Conservation (phyloP, 1,284 basidiomycete genomes). For the Apiotrichum akiyoshidainum region DNA sequence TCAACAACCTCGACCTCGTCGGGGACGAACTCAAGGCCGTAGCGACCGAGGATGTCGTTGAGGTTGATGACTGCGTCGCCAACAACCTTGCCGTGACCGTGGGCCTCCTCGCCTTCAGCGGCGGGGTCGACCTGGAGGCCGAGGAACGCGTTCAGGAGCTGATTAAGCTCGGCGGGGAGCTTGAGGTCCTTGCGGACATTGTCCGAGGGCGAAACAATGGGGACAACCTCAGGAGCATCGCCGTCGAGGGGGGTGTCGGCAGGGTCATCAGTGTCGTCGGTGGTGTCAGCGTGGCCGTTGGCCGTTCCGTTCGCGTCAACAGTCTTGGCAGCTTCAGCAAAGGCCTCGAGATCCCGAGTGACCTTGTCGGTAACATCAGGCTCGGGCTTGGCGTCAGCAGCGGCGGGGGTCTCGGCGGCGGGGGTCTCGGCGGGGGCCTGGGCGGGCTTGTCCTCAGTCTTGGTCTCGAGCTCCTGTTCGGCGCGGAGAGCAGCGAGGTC, state of each 20-base stretch:
- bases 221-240: background rate
- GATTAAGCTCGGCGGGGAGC: constrained; percentile 40
- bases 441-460: background rate
- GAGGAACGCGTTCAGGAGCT: constrained; percentile 42
- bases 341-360: background rate
- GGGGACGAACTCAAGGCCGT: constrained; percentile 45
- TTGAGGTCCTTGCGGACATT: constrained; percentile 3
- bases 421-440: background rate
- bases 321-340: background rate
- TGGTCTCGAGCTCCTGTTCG: constrained; percentile 4
- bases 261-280: background rate
- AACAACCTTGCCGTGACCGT: constrained; percentile 17
- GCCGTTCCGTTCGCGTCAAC: background rate
- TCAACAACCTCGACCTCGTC: constrained; percentile 20
- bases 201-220: background rate
- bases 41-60: constrained; percentile 42
- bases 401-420: background rate
- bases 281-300: no score
- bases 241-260: constrained; percentile 6
- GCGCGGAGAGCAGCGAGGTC: constrained; percentile 1
- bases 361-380: background rate
- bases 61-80: constrained; percentile 30
- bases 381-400: background rate
- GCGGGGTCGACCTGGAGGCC: constrained; percentile 38
- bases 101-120: constrained; percentile 15